These are phyloP conservation scores for Penicillium glabrum DNA, from an alignment of 2,329 filamentous ascomycete species.

Conservation along the genomic window DNA sequence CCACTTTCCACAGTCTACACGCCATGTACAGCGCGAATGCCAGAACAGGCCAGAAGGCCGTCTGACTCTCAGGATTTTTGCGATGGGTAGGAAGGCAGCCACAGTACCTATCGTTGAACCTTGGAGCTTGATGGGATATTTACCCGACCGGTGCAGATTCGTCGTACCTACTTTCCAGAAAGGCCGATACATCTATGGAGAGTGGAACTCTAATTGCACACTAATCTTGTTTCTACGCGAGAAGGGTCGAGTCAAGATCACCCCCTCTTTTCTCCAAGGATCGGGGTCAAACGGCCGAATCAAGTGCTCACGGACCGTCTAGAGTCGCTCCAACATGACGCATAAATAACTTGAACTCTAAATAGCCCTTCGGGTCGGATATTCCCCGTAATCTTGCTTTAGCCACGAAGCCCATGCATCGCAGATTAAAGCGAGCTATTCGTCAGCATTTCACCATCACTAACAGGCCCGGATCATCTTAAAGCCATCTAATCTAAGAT, in stretches of 20 bases:
- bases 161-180: neutral
- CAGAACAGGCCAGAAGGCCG: neutral
- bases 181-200: neutral
- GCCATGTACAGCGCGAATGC: too few relatives aligned
- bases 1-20: neutral
- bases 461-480: neutral
- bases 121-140: neutral
- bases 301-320: neutral
- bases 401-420: neutral
- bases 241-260: neutral
- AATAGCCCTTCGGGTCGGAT: neutral
- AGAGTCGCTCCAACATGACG: neutral
- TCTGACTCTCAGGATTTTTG: neutral
- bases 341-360: neutral
- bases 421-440: neutral
- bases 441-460: neutral
- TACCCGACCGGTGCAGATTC: neutral
- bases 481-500: neutral
- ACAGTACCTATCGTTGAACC: slow-evolving; percentile 1
- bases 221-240: neutral
- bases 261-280: neutral
- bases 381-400: neutral
- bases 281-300: neutral
- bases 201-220: neutral
- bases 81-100: neutral